Conservation (phyloP, 1,284 basidiomycete species). For the Sporisorium iseilematis-ciliati region DNA sequence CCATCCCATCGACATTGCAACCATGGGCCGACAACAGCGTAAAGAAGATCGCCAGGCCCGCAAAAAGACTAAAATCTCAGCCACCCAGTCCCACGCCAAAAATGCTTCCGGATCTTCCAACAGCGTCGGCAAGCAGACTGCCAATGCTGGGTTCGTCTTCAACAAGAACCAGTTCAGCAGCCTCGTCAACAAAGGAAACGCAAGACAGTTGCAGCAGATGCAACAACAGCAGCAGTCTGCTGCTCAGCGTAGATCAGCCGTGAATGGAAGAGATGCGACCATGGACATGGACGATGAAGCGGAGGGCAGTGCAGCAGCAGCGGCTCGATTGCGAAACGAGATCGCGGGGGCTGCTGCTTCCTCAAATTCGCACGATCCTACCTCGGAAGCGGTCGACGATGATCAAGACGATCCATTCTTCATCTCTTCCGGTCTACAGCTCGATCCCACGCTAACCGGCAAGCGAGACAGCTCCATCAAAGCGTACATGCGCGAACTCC, state of each 20-base stretch:
- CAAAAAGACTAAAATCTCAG: slow-evolving; percentile 42
- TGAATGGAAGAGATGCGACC: neutral
- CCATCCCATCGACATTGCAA: neutral
- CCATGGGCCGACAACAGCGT: slow-evolving; percentile 35
- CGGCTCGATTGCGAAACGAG: slow-evolving; percentile 21
- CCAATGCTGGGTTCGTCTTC: slow-evolving; percentile 44
- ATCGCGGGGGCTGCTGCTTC: slow-evolving; percentile 30
- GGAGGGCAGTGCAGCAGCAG: slow-evolving; percentile 14
- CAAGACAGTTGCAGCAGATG: slow-evolving; percentile 28
- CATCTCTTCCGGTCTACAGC: neutral
- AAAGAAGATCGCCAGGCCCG: slow-evolving; percentile 49
- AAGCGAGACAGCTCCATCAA: slow-evolving; percentile 67
- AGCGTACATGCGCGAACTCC: slow-evolving; percentile 73
- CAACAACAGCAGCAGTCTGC: slow-evolving; percentile 31
- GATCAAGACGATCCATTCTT: slow-evolving; percentile 6
- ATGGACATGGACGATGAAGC: slow-evolving; percentile 20
- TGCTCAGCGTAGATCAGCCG: slow-evolving; percentile 8
- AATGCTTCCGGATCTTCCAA: slow-evolving; percentile 9
- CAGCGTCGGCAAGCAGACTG: slow-evolving; percentile 33
- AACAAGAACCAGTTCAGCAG: slow-evolving; percentile 42
- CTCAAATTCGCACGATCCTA: slow-evolving; percentile 18
- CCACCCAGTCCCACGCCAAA: slow-evolving; percentile 26
- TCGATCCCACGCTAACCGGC: slow-evolving; percentile 48
- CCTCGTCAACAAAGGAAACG: slow-evolving; percentile 48
- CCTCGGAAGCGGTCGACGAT: neutral